Evolutionary conservation across 371 early-diverging fungal species (phyloP).

Genomic region (Saksenaea oblongispora): DNA sequence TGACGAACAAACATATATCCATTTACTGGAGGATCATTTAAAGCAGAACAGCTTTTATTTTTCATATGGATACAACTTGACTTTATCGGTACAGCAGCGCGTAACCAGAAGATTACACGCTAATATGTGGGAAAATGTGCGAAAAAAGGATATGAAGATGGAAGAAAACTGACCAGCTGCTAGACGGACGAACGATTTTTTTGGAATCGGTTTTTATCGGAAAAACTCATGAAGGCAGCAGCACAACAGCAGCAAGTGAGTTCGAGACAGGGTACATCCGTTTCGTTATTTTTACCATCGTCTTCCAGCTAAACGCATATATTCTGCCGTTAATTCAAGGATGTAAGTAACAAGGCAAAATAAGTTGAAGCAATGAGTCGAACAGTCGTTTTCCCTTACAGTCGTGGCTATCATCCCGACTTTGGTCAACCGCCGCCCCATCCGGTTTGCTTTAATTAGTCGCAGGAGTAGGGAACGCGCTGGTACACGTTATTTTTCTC

Average conservation of each 20-base stretch:
- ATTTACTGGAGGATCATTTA: conserved; percentile 68
- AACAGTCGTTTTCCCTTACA: conserved; percentile 15
- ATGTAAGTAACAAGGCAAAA: conserved; percentile 56
- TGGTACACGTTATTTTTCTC: conserved; percentile 87
- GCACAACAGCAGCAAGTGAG: conserved; percentile 41
- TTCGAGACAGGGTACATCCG: background rate
- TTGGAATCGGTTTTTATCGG: conserved; percentile 79
- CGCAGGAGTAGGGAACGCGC: conserved; percentile 78
- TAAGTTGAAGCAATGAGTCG: background rate
- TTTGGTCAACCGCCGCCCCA: conserved; percentile 52
- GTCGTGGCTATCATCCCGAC: conserved; percentile 55
- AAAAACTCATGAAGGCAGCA: conserved; percentile 55
- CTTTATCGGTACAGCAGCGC: conserved; percentile 78
- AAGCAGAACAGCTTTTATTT: conserved; percentile 73
- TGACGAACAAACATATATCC: conserved; percentile 78
- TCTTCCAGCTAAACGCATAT: conserved; percentile 64
- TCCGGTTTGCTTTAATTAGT: conserved; percentile 80
- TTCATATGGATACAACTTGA: conserved; percentile 83
- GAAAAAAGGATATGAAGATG: background rate
- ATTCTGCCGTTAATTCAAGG: conserved; percentile 92
- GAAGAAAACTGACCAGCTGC: background rate
- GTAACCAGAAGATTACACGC: conserved; percentile 8
- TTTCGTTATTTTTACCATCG: background rate
- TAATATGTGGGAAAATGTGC: conserved; percentile 42
- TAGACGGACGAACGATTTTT: conserved; percentile 87